phyloP scores from a whole-genome alignment of 192 early-diverging fungal species.

The Mortierella antarctica region DNA sequence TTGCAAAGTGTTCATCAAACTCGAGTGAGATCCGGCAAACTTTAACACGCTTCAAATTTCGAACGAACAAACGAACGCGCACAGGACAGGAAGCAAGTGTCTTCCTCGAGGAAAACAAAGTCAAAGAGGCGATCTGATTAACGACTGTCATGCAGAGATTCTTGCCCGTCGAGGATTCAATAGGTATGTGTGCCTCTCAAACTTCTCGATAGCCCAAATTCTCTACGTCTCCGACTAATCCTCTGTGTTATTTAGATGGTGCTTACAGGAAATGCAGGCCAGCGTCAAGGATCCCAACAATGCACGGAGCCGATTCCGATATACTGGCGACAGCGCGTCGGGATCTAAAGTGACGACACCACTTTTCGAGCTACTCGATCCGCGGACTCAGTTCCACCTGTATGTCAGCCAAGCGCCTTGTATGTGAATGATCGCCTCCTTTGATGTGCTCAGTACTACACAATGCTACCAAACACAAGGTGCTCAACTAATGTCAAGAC shows the following conservation, averaged over 20 bases:
- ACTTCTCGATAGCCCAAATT: too few species aligned
- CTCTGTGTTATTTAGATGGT: constrained; percentile 20
- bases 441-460: not conserved
- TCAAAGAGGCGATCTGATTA: constrained; percentile 70
- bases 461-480: not conserved
- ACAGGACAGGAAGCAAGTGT: constrained; percentile 90
- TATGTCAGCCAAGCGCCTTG: constrained; percentile 86
- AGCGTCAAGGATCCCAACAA: constrained; percentile 4
- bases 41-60: not conserved
- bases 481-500: not conserved
- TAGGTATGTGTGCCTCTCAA: constrained; percentile 55
- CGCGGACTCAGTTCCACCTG: constrained; percentile 66
- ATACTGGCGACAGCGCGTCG: not conserved
- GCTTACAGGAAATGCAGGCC: constrained; percentile 27
- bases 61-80: too few species aligned
- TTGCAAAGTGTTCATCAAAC: not conserved
- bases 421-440: constrained; percentile 44
- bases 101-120: constrained; percentile 68
- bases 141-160: constrained; percentile 92
- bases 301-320: constrained; percentile 21
- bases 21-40: not conserved
- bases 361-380: constrained; percentile 27
- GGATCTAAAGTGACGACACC: not conserved
- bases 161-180: constrained; percentile 84
- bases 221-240: not conserved